Evolutionary conservation across 805 yeast species (phyloP).

Genomic region (Yarrowia alimentaria): DNA sequence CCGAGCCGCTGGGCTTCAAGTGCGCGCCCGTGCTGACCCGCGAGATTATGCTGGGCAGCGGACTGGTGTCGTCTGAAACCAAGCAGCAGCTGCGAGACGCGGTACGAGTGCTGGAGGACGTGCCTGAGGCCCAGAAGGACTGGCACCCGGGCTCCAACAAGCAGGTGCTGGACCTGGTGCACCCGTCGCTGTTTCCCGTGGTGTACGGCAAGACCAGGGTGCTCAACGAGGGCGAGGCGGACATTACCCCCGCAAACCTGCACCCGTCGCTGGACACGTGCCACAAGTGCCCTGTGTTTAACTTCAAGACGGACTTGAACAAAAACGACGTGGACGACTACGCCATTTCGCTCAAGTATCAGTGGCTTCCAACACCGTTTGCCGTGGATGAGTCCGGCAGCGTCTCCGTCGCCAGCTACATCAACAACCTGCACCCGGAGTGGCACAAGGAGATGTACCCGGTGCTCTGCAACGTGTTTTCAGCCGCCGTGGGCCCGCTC

Average conservation of each 20-base stretch:
- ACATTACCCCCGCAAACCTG: conserved; percentile 2
- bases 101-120: conserved; percentile 30
- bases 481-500: too few species aligned
- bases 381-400: conserved; percentile 28
- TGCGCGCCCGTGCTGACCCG: conserved; percentile 34
- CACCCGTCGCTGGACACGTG: conserved; percentile 9
- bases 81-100: conserved; percentile 29
- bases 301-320: background rate
- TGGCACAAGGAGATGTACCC: conserved; percentile 38
- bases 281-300: background rate
- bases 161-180: conserved; percentile 44
- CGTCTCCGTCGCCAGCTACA: conserved; percentile 41
- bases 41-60: conserved; percentile 36
- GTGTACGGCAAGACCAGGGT: conserved; percentile 36
- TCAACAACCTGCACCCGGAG: conserved; percentile 45
- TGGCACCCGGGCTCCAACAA: conserved; percentile 44
- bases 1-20: conserved; percentile 28
- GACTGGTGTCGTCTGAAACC: conserved; percentile 31
- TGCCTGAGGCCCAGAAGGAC: conserved; percentile 36
- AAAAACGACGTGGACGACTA: conserved; percentile 16
- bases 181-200: conserved; percentile 45
- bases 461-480: conserved; percentile 40
- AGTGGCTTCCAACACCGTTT: conserved; percentile 44
- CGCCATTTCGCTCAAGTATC: conserved; percentile 37
- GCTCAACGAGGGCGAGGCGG: background rate